Evolutionary conservation across 176 grass and related monocot species (phyloP), one percentile per base, ranked within the genome.

Genomic region (Zoysia pacifica): DNA sequence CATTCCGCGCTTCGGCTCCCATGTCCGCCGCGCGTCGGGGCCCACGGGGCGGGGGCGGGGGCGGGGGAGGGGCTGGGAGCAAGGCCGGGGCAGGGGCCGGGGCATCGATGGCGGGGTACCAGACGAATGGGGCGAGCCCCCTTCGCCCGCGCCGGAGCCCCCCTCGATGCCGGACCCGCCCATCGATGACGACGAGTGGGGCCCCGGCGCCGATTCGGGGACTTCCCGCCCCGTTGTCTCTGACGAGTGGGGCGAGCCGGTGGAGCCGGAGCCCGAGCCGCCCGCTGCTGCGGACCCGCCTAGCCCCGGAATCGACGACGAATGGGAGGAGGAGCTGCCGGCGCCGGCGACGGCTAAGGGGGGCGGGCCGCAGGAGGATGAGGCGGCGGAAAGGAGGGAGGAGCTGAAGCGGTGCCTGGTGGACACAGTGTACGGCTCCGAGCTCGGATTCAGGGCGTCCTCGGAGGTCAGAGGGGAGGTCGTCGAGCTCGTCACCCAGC

Each of bases 341-440:
- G 66, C 48, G 51, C 42, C 20, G 18, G 52, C 81, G 15, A 11
- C 70, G n/a, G 28, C 54, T 0, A 3, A 12, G 5, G 61, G 45
- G 65, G 37, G 0, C 36, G 39, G 5, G 37, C 50, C 56, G 5
- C 55, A 43, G 59, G 80, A 55, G 36, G 78, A 90, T 37, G 79
- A 69, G 68, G 52, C 39, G 48, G 80, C 48, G 47, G 87, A 88
- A 48, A 86, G 75, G 73, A 62, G 74, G 41, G 87, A 69, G 67
- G 88, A 93, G 64, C 83, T 99, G 58, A 99, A 99, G 79, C 84
- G 82, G 52, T 99, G 96, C 78, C 63, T 93, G 51, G 90, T 91
- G n/a, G 96, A 99, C 70, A 82, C 86, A 19, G 81, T 91, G 6
- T 98, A 94, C 63, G 92, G 90, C 9, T 89, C 82, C 48, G 92